Conservation (phyloP, 192 early-diverging fungal species). For the Jimgerdemannia flammicorona region DNA sequence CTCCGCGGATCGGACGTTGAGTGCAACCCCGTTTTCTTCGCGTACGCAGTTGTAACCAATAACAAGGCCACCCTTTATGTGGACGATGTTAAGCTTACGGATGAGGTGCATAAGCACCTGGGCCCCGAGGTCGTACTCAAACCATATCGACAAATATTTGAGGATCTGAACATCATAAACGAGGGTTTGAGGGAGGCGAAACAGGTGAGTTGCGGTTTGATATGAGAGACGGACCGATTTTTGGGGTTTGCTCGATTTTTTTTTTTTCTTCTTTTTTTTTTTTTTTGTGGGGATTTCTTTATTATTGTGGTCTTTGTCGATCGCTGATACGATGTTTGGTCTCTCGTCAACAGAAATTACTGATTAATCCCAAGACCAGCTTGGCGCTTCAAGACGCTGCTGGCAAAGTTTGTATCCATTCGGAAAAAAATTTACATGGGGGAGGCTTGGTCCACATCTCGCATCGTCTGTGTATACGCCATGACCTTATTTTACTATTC, state of each 20-base stretch:
- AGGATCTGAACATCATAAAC: conserved; percentile 47
- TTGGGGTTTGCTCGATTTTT: conserved; percentile 14
- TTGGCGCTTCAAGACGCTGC: conserved; percentile 73
- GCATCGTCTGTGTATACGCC: no score
- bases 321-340: no score
- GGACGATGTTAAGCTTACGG: conserved; percentile 65
- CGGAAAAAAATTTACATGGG: background rate
- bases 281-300: no score
- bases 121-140: conserved; percentile 53
- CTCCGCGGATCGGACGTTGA: conserved; percentile 92
- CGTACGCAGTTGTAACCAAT: conserved; percentile 82
- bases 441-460: background rate
- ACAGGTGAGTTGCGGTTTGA: conserved; percentile 18
- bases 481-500: background rate
- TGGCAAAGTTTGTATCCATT: conserved; percentile 42
- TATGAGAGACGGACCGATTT: conserved; percentile 8
- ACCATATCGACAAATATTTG: conserved; percentile 78
- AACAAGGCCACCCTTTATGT: conserved; percentile 71
- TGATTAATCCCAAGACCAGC: conserved; percentile 64
- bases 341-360: conserved; percentile 41
- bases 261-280: background rate
- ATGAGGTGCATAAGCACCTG: conserved; percentile 60
- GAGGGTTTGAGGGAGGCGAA: conserved; percentile 34
- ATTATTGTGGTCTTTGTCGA: no score
- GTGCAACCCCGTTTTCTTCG: conserved; percentile 96